Percentiles rank a stretch among this genome's conserved stretches.
Evolutionary conservation across 306 rosid species (phyloP).

Genomic region (Cicer judaicum): DNA sequence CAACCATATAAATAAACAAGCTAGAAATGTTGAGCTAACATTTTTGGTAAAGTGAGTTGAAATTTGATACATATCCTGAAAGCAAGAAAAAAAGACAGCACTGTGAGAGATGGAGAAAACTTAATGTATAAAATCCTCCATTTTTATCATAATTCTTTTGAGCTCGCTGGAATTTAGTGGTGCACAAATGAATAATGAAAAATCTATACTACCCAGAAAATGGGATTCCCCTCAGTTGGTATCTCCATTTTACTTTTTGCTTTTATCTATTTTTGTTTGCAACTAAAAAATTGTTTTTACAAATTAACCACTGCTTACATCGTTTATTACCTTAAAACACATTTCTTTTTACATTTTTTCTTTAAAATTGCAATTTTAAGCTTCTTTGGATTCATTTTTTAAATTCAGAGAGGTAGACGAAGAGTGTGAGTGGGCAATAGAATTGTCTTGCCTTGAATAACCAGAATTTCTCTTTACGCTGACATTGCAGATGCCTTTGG

Average conservation of each 20-base stretch:
- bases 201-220: background rate
- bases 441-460: background rate
- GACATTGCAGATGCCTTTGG: background rate
- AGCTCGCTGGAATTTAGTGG: background rate
- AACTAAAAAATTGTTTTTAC: background rate
- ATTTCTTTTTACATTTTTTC: background rate
- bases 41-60: no score
- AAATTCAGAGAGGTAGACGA: background rate
- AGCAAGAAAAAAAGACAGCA: no score
- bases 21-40: no score
- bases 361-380: background rate
- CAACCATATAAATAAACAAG: no score
- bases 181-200: background rate
- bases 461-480: background rate
- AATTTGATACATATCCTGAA: no score
- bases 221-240: background rate
- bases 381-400: background rate
- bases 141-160: background rate
- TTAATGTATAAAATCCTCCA: constrained; percentile 11
- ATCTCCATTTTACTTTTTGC: background rate
- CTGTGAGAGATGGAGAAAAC: constrained; percentile 11
- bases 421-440: background rate
- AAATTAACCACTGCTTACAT: background rate
- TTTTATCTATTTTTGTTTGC: background rate
- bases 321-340: background rate